These are phyloP conservation scores for Neofusicoccum sp. DNA, from an alignment of 2,329 filamentous ascomycete species.

Conservation along the genomic window DNA sequence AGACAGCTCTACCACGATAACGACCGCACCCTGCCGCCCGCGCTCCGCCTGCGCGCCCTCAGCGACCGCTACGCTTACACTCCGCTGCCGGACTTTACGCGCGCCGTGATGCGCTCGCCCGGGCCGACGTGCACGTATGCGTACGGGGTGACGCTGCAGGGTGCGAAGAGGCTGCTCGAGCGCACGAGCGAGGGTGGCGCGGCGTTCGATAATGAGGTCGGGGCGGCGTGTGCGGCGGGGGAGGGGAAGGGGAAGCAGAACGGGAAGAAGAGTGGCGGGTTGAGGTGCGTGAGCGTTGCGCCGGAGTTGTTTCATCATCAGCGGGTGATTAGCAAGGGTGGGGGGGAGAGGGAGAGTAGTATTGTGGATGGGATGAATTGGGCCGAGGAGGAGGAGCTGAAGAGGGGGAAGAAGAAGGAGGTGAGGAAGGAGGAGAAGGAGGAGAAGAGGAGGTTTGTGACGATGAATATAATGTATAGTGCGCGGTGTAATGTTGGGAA, in stretches of 20 bases:
- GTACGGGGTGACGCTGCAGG: constrained; percentile 21
- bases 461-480: constrained; percentile 16
- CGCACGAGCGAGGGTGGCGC: not conserved
- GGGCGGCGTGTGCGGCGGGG: not conserved
- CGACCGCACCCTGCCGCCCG: constrained; percentile 22
- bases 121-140: constrained; percentile 18
- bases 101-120: constrained; percentile 18
- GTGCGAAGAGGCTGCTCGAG: constrained; percentile 27
- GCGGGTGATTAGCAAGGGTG: not conserved
- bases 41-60: constrained; percentile 22
- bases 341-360: not conserved
- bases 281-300: constrained; percentile 29
- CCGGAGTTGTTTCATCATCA: constrained; percentile 28
- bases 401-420: not conserved
- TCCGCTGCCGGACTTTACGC: constrained; percentile 22
- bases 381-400: not conserved
- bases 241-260: not conserved
- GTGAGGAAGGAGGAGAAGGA: not conserved
- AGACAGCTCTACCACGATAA: constrained; percentile 16
- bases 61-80: constrained; percentile 24
- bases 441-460: not conserved
- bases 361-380: constrained; percentile 14
- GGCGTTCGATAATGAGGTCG: constrained; percentile 16
- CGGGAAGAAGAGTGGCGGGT: constrained; percentile 19
- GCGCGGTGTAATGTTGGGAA: constrained; percentile 10